These are phyloP conservation scores for Gymnopus androsaceus DNA, from an alignment of 1,284 basidiomycete genomes.

Conservation along the genomic window DNA sequence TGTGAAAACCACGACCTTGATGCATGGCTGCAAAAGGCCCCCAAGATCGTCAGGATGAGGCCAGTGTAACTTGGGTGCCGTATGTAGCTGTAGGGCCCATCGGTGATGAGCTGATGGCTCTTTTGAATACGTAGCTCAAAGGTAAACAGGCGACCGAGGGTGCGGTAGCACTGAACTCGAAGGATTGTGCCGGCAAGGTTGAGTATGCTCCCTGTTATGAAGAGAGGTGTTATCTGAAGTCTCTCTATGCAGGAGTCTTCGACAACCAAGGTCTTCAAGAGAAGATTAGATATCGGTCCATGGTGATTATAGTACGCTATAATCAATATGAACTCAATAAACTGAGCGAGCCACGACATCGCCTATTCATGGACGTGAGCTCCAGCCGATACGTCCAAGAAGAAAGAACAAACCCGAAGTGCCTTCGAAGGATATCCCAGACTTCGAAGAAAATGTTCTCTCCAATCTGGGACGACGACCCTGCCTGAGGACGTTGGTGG, in stretches of 20 bases:
- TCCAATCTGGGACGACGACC: conserved; percentile 34
- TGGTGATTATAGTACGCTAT: conserved; percentile 22
- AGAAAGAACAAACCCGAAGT: conserved; percentile 25
- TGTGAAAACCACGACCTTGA: conserved; percentile 38
- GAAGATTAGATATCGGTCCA: conserved; percentile 19
- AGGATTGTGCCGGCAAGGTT: conserved; percentile 29
- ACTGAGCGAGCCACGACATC: conserved; percentile 29
- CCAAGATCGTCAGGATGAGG: conserved; percentile 31
- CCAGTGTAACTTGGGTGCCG: conserved; percentile 43
- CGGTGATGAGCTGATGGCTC: conserved; percentile 35
- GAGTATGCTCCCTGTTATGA: conserved; percentile 31
- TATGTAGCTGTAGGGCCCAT: conserved; percentile 38
- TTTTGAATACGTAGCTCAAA: conserved; percentile 38
- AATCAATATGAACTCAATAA: conserved; percentile 23
- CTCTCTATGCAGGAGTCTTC: conserved; percentile 13
- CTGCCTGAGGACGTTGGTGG: conserved; percentile 23
- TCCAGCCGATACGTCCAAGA: background rate
- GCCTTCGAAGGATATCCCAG: conserved; percentile 28
- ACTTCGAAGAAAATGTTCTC: conserved; percentile 31
- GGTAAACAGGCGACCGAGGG: conserved; percentile 39
- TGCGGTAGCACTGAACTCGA: conserved; percentile 32
- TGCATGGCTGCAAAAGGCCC: conserved; percentile 27
- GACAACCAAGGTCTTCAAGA: conserved; percentile 21
- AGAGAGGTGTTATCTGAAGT: conserved; percentile 31
- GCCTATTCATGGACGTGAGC: conserved; percentile 19